Percentiles rank a stretch among this genome's conserved stretches.
phyloP scores from a whole-genome alignment of 116 monocot species.

The Papilionanthe hybrid region DNA sequence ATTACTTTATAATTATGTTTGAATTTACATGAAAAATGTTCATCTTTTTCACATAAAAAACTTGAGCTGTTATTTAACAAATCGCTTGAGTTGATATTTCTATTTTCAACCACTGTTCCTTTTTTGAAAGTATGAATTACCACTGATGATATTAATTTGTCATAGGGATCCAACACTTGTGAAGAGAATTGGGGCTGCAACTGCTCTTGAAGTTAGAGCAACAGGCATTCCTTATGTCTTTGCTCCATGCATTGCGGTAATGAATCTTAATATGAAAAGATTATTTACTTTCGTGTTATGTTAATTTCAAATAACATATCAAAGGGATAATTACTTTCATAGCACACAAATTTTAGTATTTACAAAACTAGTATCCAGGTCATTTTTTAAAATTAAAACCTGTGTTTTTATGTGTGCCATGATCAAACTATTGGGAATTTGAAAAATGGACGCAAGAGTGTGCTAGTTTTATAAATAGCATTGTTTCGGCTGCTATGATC shows the following conservation, averaged over 20 bases:
- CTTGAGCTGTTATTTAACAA: too few species aligned
- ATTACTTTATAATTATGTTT: neutral
- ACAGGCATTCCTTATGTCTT: constrained; percentile 46
- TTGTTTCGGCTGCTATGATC: too few species aligned
- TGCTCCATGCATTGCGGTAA: constrained; percentile 46
- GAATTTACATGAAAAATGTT: neutral
- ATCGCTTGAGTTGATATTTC: neutral
- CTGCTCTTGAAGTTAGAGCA: constrained; percentile 50
- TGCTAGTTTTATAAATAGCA: too few species aligned
- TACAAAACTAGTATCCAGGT: too few species aligned
- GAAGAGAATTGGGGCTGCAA: constrained; percentile 58
- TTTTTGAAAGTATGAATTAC: neutral
- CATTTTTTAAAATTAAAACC: too few species aligned
- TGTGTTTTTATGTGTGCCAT: too few species aligned
- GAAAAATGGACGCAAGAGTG: too few species aligned
- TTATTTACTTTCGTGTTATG: neutral
- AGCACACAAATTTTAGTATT: too few species aligned
- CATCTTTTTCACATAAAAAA: too few species aligned
- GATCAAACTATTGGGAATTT: too few species aligned
- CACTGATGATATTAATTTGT: neutral
- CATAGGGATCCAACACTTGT: constrained; percentile 41
- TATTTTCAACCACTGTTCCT: neutral
- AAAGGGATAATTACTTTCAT: too few species aligned
- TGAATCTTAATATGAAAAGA: neutral
- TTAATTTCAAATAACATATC: neutral